Evolutionary conservation across 2,329 filamentous ascomycete species (phyloP).

Genomic region (Diaporthe caulivora): DNA sequence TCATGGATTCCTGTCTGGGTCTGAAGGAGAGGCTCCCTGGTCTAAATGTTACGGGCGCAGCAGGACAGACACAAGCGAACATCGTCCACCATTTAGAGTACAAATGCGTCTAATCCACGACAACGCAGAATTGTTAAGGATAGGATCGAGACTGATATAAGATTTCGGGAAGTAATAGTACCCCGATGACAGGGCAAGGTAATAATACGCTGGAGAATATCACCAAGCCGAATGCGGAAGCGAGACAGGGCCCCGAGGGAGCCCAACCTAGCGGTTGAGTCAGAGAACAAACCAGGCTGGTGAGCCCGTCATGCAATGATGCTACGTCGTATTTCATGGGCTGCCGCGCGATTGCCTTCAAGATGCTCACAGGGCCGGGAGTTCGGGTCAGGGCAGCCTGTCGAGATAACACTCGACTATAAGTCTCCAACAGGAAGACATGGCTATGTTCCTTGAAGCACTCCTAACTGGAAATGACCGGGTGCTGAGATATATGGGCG

Average conservation of each 20-base stretch:
- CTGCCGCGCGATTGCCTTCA: neutral
- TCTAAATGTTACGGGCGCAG: too few relatives aligned
- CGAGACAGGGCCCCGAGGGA: constrained; percentile 2
- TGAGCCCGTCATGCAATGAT: neutral
- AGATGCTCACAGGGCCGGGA: neutral
- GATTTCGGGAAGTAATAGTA: neutral
- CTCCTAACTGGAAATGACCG: neutral
- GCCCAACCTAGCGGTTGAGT: neutral
- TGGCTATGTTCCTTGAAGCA: neutral
- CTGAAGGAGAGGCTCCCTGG: neutral
- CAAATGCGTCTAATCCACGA: neutral
- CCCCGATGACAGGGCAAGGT: neutral
- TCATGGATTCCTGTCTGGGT: neutral
- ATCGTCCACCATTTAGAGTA: neutral
- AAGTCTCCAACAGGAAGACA: neutral
- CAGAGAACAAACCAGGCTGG: neutral
- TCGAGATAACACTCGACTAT: neutral
- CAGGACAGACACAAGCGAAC: neutral
- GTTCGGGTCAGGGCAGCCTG: neutral
- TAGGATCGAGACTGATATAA: neutral
- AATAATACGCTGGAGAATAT: neutral
- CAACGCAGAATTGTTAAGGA: too few relatives aligned
- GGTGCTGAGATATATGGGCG: too few relatives aligned
- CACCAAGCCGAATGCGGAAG: neutral
- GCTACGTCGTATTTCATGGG: neutral